phyloP scores from a whole-genome alignment of 1,284 basidiomycete genomes.

The Mycosarcoma mackinlayi region DNA sequence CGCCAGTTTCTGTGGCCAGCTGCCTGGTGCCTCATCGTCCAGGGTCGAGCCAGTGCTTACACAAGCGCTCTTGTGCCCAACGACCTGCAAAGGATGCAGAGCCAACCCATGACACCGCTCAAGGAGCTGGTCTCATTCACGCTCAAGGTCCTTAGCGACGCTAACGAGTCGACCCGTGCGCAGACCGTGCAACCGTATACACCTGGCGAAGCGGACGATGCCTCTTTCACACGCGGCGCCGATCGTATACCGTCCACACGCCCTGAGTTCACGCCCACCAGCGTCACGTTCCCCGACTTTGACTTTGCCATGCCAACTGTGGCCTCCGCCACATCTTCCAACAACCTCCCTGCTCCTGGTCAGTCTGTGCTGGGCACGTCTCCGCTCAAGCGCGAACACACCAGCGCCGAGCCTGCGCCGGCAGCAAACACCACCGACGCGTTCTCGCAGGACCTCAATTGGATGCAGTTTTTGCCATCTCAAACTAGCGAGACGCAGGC shows the following conservation, averaged over 20 bases:
- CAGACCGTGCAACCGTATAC: conserved; percentile 19
- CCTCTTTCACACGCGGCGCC: conserved; percentile 16
- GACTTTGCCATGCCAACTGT: conserved; percentile 34
- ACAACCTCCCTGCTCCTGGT: conserved; percentile 7
- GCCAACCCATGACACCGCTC: conserved; percentile 37
- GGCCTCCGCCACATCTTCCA: conserved; percentile 17
- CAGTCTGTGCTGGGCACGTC: conserved; percentile 19
- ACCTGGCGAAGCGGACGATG: conserved; percentile 26
- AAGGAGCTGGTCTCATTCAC: conserved; percentile 48
- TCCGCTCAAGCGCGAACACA: conserved; percentile 19
- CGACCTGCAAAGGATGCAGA: conserved; percentile 20
- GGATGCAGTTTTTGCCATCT: conserved; percentile 32
- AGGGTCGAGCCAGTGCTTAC: neutral
- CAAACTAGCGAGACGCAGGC: conserved; percentile 10
- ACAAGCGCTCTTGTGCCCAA: neutral
- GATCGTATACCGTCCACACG: conserved; percentile 14
- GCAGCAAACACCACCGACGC: conserved; percentile 2
- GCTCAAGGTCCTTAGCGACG: conserved; percentile 39
- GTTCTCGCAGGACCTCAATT: conserved; percentile 30
- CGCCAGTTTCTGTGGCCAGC: conserved; percentile 33
- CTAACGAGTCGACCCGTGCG: conserved; percentile 24
- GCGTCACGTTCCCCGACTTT: conserved; percentile 29
- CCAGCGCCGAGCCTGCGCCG: conserved; percentile 1
- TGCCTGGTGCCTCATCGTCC: conserved; percentile 23
- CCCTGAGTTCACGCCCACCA: conserved; percentile 31